Percentiles rank a stretch among this genome's conserved stretches.
Conservation (phyloP, 2,329 filamentous ascomycete species). For the Metarhizium anisopliae region DNA sequence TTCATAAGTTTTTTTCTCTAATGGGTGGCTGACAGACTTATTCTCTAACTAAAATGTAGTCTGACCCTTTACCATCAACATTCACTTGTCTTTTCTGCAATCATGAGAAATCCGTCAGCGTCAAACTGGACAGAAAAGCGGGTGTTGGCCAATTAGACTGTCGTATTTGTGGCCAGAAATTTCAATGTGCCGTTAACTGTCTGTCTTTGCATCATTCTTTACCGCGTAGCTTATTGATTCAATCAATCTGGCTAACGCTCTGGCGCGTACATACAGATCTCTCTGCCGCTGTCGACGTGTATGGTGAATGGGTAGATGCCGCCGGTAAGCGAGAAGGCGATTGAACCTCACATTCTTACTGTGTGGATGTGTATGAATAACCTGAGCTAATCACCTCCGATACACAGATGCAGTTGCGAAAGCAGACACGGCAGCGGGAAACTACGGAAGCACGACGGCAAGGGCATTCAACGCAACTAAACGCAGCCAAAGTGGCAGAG, state of each 20-base stretch:
- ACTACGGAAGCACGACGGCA: conserved; percentile 20
- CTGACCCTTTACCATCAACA: conserved; percentile 66
- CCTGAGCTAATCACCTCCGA: not conserved
- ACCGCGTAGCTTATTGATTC: not conserved
- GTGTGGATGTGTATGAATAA: not conserved
- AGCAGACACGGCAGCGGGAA: conserved; percentile 24
- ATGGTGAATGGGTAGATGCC: conserved; percentile 96
- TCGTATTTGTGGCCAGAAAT: conserved; percentile 88
- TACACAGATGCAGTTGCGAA: conserved; percentile 41
- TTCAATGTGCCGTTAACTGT: conserved; percentile 93
- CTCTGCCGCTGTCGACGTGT: conserved; percentile 87
- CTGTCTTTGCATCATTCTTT: conserved; percentile 19
- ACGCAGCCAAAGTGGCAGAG: conserved; percentile 1
- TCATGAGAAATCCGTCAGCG: conserved; percentile 83
- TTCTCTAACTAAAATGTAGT: conserved; percentile 27
- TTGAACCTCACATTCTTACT: not conserved
- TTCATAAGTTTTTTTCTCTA: not conserved
- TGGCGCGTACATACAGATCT: conserved; percentile 50
- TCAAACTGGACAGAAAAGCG: conserved; percentile 89
- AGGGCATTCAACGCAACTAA: conserved; percentile 10
- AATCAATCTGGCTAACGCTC: not conserved
- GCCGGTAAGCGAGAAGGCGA: conserved; percentile 33
- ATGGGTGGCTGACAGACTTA: not conserved
- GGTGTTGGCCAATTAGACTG: conserved; percentile 80
- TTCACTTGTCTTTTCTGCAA: conserved; percentile 99